Base-by-base conservation (phyloP, 495 filamentous ascomycete genomes). In the Opeltia flavorubescens region DNA sequence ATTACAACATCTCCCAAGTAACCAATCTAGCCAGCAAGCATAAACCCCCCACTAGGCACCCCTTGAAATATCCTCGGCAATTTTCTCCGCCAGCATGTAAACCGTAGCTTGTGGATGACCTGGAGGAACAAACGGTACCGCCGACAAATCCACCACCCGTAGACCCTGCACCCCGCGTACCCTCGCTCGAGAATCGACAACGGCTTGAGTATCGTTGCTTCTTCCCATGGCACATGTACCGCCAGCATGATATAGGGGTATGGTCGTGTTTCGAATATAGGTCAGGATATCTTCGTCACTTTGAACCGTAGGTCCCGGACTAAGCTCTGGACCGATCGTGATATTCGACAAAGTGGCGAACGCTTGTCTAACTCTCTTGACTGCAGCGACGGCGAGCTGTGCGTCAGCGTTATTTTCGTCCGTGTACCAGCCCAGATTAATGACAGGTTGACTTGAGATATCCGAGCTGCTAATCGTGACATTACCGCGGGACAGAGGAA, bases 401-500 rank as follows among this genome's bases (percentile, higher is more conserved):
- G n/a, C n/a, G 35, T 48, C 46, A 17, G 46, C 20, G 6, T 17
- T 34, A n/a, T 45, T 11, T n/a, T n/a, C n/a, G 18, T 39, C 35
- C 15, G 55, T 64, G 2, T 81, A 64, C 64, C 66, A 80, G 49
- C 67, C 66, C 0, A 67, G 66, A 44, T 76, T 65, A 51, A 83
- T 74, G n/a, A 72, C 47, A 0, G 78, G 78, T 0, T 57, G 55
- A 40, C 69, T 68, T 0, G 44, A 24, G 0, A 62, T 72, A 49
- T 66, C 51, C 8, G 62, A 43, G 0, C 62, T 68, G 5, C 53
- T 46, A 43, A 83, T 67, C 0, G 66, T 72, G 8, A 83, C 63
- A 43, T 62, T 76, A 27, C 79, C 78, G 0, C 75, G 64, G 0
- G 72, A 77, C 1, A 65, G 50, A 0, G 76, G 73, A 0, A 75